Base-by-base conservation (phyloP, 495 filamentous ascomycete species). In the Mycothermus thermophilus region DNA sequence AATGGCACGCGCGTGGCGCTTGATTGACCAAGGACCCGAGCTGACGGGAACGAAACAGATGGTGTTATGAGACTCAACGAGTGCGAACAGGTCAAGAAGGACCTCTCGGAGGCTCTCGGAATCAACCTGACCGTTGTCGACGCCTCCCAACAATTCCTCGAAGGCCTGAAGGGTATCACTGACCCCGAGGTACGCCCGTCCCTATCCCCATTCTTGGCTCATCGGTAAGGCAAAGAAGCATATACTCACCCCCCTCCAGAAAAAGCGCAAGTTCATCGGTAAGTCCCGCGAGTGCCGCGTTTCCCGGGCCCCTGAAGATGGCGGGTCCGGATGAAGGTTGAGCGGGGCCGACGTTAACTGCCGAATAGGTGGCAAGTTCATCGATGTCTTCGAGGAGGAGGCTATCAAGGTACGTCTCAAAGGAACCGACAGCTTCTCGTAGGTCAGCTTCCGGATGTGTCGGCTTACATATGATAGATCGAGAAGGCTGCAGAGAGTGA, bases 251-350 rank as follows among this genome's bases (percentile, higher is more conserved):
- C 18, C 21, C 5, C 22, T 27, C 5, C 30, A 42, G 60, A 70
- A 77, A 59, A 97, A 97, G 69, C 72, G 88, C 18, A 95, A 90
- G 63, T 75, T 95, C 47, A 95, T 97, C 48, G 88, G 55, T 64
- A 58, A 23, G 34, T 37, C 25, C 16, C 16, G 11, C 26, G 8
- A 9, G 30, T 18, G 2, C 22, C 13, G 5, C 20, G 11, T n/a
- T 3, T 30, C 11, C 11, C 5, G 23, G 14, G 7, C 2, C 20
- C 21, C 7, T 21, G 22, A 11, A 25, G 22, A 25, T 11, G 6
- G 22, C 22, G 22, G 22, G n/a, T n/a, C 11, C 22, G 22, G 22
- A 25, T 6, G 22, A 6, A 25, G 27, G 10, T 3, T 4, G 4
- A 8, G 17, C 16, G 9, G n/a, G 5, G 1, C 16, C 11, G 21